Conservation (phyloP, 768 basidiomycete genomes). For the Lentinula aciculospora region DNA sequence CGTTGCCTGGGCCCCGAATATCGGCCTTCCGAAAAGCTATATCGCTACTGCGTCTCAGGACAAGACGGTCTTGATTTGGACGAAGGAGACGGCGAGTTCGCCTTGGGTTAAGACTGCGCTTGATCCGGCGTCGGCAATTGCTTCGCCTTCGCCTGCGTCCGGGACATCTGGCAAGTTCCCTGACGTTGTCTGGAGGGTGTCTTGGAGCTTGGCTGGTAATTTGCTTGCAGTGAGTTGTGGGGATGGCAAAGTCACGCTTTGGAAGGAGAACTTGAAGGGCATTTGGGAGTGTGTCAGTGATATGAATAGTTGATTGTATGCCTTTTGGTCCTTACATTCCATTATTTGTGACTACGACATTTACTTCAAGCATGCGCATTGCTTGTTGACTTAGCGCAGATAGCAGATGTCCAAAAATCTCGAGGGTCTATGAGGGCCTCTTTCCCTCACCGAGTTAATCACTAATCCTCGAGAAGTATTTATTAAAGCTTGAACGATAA, state of each 20-base stretch:
- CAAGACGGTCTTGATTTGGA: constrained; percentile 88
- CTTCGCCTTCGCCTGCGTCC: constrained; percentile 37
- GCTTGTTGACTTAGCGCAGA: too few species aligned
- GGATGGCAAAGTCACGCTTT: constrained; percentile 95
- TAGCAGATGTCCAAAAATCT: too few species aligned
- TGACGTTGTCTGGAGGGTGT: constrained; percentile 98
- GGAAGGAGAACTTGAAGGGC: constrained; percentile 97
- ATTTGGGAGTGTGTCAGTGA: constrained; percentile 97
- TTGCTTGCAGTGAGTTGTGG: constrained; percentile 95
- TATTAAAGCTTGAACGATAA: too few species aligned
- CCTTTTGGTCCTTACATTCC: too few species aligned
- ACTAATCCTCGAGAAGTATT: too few species aligned
- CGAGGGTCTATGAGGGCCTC: too few species aligned
- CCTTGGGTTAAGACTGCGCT: constrained; percentile 80
- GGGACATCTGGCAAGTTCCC: constrained; percentile 75
- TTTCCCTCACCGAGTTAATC: too few species aligned
- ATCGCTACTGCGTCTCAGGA: constrained; percentile 97
- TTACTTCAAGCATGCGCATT: too few species aligned
- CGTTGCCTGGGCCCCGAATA: constrained; percentile 98
- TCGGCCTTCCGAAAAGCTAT: constrained; percentile 90
- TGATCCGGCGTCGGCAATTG: constrained; percentile 57
- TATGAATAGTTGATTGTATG: constrained; percentile 64
- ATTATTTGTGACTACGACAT: not conserved
- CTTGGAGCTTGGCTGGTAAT: constrained; percentile 96
- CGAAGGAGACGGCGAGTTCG: constrained; percentile 68